Base-by-base conservation (phyloP, 345 rosid species). In the Eucalyptus virginea region DNA sequence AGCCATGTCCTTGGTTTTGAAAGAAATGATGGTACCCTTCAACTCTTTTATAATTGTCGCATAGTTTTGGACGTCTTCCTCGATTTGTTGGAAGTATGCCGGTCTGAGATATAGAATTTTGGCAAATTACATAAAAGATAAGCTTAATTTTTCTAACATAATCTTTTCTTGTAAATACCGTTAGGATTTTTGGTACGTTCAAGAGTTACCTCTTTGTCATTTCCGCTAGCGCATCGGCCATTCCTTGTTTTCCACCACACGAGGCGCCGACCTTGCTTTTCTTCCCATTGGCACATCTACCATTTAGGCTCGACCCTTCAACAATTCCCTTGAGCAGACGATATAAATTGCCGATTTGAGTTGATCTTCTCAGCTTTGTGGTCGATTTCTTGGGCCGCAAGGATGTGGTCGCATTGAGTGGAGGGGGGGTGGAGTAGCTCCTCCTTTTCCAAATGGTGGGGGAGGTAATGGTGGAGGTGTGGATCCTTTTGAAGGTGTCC, bases 141-240 rank as follows among this genome's bases (percentile, higher is more conserved):
- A 86, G 17, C 67, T 86, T 32, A 52, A 12, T 30, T 45, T 45
- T 19, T 86, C 83, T 40, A 37, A 26, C 47, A 77, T 40, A 23
- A 21, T 21, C 47, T 77, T 40, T 77, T 40, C 83, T 77, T 77
- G 47, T 40, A 11, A 77, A 12, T 40, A 77, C 47, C 9, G 28
- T 11, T 37, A 37, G 83, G 83, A 77, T 77, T 40, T 77, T 24
- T 77, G 26, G 15, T 40, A 16, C 83, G 8, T 37, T 62, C 11
- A 30, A 40, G 51, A 49, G 56, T 50, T 90, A 94, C 95, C 98
- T 96, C 92, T 94, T 97, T 54, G 99, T 96, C 92, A 96, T 97
- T 94, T 98, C 99, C 60, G 98, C 98, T 18, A 98, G 94, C 67
- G 99, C 99, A 93, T 97, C 99, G 54, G 99, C 99, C 99, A 98